Evolutionary conservation across 352 stramenopile species (phyloP), one percentile per base, ranked within the genome.

Genomic region (Plasmopara muralis): DNA sequence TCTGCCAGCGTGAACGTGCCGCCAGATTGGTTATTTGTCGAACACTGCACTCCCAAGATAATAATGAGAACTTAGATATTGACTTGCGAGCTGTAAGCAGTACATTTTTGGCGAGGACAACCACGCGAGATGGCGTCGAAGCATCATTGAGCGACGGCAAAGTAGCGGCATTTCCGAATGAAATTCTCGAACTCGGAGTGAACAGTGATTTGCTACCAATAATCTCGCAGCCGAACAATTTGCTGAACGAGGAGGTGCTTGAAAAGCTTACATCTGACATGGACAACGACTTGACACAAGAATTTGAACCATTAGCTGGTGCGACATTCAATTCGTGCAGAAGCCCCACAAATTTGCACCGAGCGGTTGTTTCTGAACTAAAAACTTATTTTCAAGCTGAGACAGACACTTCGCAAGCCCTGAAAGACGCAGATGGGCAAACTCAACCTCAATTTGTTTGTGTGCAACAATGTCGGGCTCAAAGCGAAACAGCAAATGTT

Each of bases 231-330:
- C 76, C 73, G 29, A 83, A 83, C 29, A 74, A 85, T 25, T 47
- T 85, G 0, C 43, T 84, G 25, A 85, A 65, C 12, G 39, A 61
- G 0, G 60, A 77, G 25, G 66, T 84, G 45, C 47, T 88, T 0
- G 71, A 84, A 15, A 53, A 72, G 12, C 77, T 88, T 41, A 86
- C 85, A 58, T 65, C 74, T 9, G 74, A 86, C 10, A 77, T 86
- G 34, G 81, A 72, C 44, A 63, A 72, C 8, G 77, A 78, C 18
- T 49, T 88, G 2, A 76, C 69, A 10, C 57, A 53, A 9, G 70
- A 85, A 44, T 46, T 83, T 9, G 52, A 52, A 4, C 42, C 44
- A 14, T 49, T 53, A n/a, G 39, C 47, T 6, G 42, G 28, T 3
- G 57, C 16, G 30, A 43, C 44, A 47, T 9, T 55, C 63, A 5